Percentiles rank a stretch among this genome's conserved stretches.
Evolutionary conservation across 768 basidiomycete genomes (phyloP).

Genomic region (Strobilomyces confusus): DNA sequence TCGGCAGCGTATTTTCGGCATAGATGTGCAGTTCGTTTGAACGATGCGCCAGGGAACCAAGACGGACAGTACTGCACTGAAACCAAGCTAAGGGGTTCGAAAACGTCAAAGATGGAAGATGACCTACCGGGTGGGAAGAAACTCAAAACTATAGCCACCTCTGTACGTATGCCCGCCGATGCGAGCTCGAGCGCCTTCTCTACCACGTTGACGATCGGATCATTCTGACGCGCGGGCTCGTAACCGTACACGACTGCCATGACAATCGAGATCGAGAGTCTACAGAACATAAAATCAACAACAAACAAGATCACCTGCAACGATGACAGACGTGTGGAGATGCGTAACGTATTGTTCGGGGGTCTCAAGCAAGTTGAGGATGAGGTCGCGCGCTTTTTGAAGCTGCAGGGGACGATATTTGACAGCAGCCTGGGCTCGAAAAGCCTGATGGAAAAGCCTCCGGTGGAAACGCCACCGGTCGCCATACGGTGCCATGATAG

Average conservation of each 20-base stretch:
- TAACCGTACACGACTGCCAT: slow-evolving; percentile 32
- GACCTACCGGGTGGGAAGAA: slow-evolving; percentile 33
- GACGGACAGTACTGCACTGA: slow-evolving; percentile 35
- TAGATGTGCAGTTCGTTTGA: slow-evolving; percentile 28
- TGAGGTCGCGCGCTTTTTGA: slow-evolving; percentile 23
- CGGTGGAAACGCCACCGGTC: too few relatives aligned
- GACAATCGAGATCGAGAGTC: slow-evolving; percentile 26
- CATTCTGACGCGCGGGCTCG: slow-evolving; percentile 21
- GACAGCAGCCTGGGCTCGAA: slow-evolving; percentile 18
- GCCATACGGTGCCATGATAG: too few relatives aligned
- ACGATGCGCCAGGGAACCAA: slow-evolving; percentile 40
- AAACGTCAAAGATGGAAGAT: neutral
- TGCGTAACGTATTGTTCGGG: slow-evolving; percentile 17
- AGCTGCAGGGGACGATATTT: slow-evolving; percentile 23
- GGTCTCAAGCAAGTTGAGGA: slow-evolving; percentile 23
- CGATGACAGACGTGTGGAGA: slow-evolving; percentile 22
- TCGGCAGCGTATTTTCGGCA: slow-evolving; percentile 20
- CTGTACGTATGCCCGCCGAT: slow-evolving; percentile 21
- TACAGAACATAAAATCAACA: neutral
- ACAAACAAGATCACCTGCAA: neutral
- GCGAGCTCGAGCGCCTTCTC: slow-evolving; percentile 25
- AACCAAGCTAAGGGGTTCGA: neutral
- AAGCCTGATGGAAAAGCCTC: slow-evolving; percentile 25
- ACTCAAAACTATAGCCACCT: slow-evolving; percentile 34
- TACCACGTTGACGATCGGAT: slow-evolving; percentile 24